Conservation (phyloP, 2,329 filamentous ascomycete species). For the Ceratocystiopsis minuta region DNA sequence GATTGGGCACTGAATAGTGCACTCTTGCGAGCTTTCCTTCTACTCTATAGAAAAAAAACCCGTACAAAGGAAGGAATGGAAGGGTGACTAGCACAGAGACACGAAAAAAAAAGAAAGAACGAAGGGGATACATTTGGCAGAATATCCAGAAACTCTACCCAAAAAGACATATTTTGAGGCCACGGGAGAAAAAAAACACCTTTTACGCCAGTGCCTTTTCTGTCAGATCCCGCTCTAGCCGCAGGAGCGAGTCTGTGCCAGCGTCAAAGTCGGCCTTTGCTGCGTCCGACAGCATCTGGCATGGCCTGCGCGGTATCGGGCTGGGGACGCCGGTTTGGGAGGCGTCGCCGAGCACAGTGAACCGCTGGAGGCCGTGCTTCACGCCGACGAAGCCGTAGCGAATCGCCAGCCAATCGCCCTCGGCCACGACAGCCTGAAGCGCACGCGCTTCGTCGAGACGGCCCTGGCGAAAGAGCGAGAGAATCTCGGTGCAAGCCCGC, state of each 20-base stretch:
- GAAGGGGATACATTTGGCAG: too few species aligned
- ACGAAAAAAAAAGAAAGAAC: too few species aligned
- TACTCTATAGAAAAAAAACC: too few species aligned
- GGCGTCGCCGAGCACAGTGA: not conserved
- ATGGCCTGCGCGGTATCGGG: slow-evolving; percentile 3
- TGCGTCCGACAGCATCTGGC: not conserved
- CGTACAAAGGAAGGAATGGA: too few species aligned
- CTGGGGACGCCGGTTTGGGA: not conserved
- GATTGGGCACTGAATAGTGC: too few species aligned
- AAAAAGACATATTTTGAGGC: too few species aligned
- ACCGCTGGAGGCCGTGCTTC: slow-evolving; percentile 23
- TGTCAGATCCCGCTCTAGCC: not conserved
- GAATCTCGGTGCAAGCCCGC: slow-evolving; percentile 40
- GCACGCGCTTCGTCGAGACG: slow-evolving; percentile 38
- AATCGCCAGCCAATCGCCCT: slow-evolving; percentile 28
- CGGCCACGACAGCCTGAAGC: slow-evolving; percentile 31
- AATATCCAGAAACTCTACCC: too few species aligned
- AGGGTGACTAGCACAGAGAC: too few species aligned
- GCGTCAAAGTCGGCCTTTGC: slow-evolving; percentile 6
- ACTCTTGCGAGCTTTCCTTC: too few species aligned
- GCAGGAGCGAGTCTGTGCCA: not conserved
- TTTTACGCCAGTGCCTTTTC: not conserved
- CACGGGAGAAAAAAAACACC: too few species aligned
- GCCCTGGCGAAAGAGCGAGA: slow-evolving; percentile 42
- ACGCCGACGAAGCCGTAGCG: slow-evolving; percentile 30